These are phyloP conservation scores for Septoria linicola DNA, from an alignment of 2,329 filamentous ascomycete species.

Conservation along the genomic window DNA sequence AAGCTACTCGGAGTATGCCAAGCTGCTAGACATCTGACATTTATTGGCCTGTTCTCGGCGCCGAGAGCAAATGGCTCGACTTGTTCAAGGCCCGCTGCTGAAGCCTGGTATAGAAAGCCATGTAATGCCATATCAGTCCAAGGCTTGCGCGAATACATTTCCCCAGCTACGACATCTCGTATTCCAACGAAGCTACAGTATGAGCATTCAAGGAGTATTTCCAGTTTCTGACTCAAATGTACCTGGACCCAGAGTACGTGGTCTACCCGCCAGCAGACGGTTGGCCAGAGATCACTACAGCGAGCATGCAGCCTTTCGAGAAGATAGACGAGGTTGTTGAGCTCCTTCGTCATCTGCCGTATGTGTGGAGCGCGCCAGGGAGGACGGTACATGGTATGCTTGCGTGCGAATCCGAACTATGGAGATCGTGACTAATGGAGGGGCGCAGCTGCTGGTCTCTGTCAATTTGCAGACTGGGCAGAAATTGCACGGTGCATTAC, in stretches of 20 bases:
- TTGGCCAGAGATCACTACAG: constrained; percentile 14
- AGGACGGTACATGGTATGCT: not conserved
- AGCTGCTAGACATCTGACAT: no score
- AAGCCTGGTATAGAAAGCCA: no score
- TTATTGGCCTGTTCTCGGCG: no score
- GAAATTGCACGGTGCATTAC: not conserved
- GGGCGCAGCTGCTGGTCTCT: not conserved
- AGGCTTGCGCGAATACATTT: no score
- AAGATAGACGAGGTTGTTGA: constrained; percentile 36
- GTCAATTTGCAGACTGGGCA: not conserved
- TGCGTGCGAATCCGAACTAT: not conserved
- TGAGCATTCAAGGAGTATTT: constrained; percentile 1
- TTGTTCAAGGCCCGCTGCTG: no score
- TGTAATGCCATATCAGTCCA: no score
- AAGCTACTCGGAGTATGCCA: no score
- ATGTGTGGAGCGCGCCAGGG: constrained; percentile 7
- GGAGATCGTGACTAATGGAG: not conserved
- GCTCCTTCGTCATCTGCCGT: constrained; percentile 38
- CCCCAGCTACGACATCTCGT: not conserved
- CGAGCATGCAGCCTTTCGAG: constrained; percentile 10
- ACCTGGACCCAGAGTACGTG: not conserved
- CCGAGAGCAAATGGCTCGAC: no score
- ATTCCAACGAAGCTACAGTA: not conserved
- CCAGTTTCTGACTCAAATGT: constrained; percentile 1
- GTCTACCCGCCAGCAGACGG: not conserved